phyloP scores from a whole-genome alignment of 371 early-diverging fungal species.

The Haplosporangium sp. region DNA sequence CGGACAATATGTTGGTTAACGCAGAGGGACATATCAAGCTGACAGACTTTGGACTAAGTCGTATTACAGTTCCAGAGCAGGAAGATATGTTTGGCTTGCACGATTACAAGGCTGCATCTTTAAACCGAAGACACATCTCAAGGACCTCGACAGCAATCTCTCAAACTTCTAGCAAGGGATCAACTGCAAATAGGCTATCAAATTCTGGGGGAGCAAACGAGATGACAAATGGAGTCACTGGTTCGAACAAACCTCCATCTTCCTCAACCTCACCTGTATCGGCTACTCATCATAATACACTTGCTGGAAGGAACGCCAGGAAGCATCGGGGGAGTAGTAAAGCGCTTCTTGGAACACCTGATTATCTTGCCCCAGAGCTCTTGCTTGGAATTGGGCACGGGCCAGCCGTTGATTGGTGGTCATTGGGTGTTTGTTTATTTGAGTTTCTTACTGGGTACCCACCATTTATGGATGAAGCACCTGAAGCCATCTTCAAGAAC shows the following conservation, averaged over 20 bases:
- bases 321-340: slow-evolving; percentile 58
- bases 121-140: slow-evolving; percentile 22
- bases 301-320: slow-evolving; percentile 24
- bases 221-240: background rate
- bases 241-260: background rate
- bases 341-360: slow-evolving; percentile 91
- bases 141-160: slow-evolving; percentile 1
- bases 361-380: slow-evolving; percentile 96
- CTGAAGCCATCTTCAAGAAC: slow-evolving; percentile 86
- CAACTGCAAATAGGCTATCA: slow-evolving; percentile 17
- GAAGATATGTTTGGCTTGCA: slow-evolving; percentile 44
- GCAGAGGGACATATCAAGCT: slow-evolving; percentile 89
- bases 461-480: slow-evolving; percentile 87
- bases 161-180: slow-evolving; percentile 26
- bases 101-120: slow-evolving; percentile 38
- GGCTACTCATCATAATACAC: slow-evolving; percentile 4
- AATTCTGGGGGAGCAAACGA: background rate
- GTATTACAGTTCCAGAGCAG: slow-evolving; percentile 66
- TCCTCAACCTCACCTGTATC: slow-evolving; percentile 7
- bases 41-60: slow-evolving; percentile 94
- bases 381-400: slow-evolving; percentile 84
- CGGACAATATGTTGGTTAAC: slow-evolving; percentile 86
- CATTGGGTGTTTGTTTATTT: slow-evolving; percentile 90
- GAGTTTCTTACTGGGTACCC: slow-evolving; percentile 90
- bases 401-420: slow-evolving; percentile 94